These are phyloP conservation scores for Salisapilia sapeloensis DNA, from an alignment of 352 stramenopile genomes.

Conservation along the genomic window DNA sequence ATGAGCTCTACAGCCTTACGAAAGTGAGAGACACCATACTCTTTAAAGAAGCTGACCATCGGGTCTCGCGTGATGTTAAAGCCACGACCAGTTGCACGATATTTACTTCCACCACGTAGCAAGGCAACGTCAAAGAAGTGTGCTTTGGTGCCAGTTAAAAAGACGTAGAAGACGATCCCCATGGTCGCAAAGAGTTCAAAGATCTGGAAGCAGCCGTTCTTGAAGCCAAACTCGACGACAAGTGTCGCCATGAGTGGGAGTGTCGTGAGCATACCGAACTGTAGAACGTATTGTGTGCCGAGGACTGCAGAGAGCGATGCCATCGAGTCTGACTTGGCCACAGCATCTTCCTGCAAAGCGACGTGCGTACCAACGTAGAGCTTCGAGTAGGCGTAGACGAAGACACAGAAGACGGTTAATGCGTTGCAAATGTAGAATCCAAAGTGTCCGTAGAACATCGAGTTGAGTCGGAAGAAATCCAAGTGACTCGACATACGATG, in stretches of 20 bases:
- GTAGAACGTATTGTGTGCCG: conserved; percentile 76
- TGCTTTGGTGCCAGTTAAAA: conserved; percentile 72
- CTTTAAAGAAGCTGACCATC: conserved; percentile 82
- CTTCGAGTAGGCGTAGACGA: conserved; percentile 75
- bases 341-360: conserved; percentile 31
- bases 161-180: conserved; percentile 79
- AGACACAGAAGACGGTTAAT: conserved; percentile 74
- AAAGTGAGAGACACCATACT: conserved; percentile 77
- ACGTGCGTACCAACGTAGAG: conserved; percentile 64
- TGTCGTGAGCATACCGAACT: conserved; percentile 76
- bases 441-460: conserved; percentile 80
- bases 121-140: conserved; percentile 79
- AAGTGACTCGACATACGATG: conserved; percentile 60
- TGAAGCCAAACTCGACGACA: conserved; percentile 66
- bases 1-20: conserved; percentile 79
- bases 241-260: conserved; percentile 62
- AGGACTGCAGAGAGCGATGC: conserved; percentile 56
- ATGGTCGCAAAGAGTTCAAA: conserved; percentile 61
- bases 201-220: conserved; percentile 53
- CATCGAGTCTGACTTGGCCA: conserved; percentile 40
- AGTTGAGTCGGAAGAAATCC: conserved; percentile 78
- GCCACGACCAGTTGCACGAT: conserved; percentile 67
- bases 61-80: conserved; percentile 77
- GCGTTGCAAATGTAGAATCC: conserved; percentile 83
- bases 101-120: conserved; percentile 73